Evolutionary conservation across 106 monocot species (phyloP), one percentile per base, ranked within the genome.

Genomic region (Phalaenopsis equestris): DNA sequence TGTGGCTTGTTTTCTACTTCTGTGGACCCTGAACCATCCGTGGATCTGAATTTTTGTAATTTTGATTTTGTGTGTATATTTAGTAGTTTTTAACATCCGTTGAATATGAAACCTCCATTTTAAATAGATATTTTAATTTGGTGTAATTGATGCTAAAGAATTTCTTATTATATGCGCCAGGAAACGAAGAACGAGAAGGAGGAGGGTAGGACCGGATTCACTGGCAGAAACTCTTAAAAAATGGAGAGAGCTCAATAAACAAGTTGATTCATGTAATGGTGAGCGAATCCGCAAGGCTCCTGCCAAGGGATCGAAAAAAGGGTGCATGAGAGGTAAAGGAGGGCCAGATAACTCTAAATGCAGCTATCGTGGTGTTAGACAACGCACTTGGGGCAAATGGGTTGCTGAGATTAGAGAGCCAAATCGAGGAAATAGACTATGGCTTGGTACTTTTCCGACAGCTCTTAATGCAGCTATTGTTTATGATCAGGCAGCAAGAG

Each of bases 341-440:
- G 96, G 96, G 3, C 96, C 96, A 1, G 91, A 96, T 17, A 96
- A 96, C 24, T 46, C 87, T 9, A 30, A 8, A 15, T 93, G 93
- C 56, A 80, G 42, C 0, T 96, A 89, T 68, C 83, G 96, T 2
- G 96, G 96, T 23, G 96, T 96, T 15, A 81, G 96, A 78, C 96
- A 96, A 56, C 88, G 96, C 0, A 89, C 90, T 1, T 96, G 93
- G 93, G 96, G 96, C 6, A 96, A 93, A 21, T 96, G 96, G 96
- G 96, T 96, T 30, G 86, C 93, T 7, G 96, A 96, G 72, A 96
- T 96, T 67, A 83, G 96, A 65, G 91, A 93, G 73, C 96, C 96
- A 2, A 87, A 90, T 24, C 80, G 89, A 9, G 88, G 88, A 2
- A 90, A 74, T 15, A 86, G 96, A 1, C 87, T 93, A 1, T 96